Percentiles rank a stretch among this genome's conserved stretches.
Evolutionary conservation across 176 grass and related monocot species (phyloP).

Genomic region (Musa acuminata): DNA sequence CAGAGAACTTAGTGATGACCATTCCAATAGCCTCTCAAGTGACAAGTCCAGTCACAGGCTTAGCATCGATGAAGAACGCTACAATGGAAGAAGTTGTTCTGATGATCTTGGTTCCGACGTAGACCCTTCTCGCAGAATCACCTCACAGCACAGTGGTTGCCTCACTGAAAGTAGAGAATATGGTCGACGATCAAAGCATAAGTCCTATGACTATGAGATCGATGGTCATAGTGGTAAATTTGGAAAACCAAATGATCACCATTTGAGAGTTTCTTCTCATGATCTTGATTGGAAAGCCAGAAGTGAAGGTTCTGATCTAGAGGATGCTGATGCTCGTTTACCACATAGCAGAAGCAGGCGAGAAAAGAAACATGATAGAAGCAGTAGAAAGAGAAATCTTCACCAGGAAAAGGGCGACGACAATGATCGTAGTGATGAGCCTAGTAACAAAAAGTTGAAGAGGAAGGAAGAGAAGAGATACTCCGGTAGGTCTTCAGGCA

Average conservation of each 20-base stretch:
- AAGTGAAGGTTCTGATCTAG: constrained; percentile 13
- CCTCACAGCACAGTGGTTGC: constrained; percentile 4
- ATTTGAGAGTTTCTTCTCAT: constrained; percentile 29
- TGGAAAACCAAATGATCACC: constrained; percentile 9
- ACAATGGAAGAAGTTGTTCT: constrained; percentile 1
- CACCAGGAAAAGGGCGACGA: constrained; percentile 17
- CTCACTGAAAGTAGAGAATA: constrained; percentile 12
- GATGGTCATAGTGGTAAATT: constrained; percentile 17
- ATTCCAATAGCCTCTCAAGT: constrained; percentile 20
- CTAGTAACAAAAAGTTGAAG: not conserved
- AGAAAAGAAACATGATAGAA: constrained; percentile 14
- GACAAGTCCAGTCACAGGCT: constrained; percentile 26
- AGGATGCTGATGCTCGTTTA: constrained; percentile 8
- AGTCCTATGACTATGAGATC: constrained; percentile 16
- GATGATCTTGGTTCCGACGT: constrained; percentile 24
- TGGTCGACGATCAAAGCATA: not conserved
- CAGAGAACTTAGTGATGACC: constrained; percentile 19
- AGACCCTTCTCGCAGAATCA: not conserved
- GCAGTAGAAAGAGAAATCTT: constrained; percentile 29
- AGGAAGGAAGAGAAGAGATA: not conserved
- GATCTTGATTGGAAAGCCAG: constrained; percentile 17
- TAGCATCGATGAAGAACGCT: not conserved
- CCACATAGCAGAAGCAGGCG: constrained; percentile 6
- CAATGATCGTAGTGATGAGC: not conserved
- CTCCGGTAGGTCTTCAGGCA: not conserved